Conservation (phyloP, 2,329 filamentous ascomycete genomes). For the Emergomyces pasteurianus region DNA sequence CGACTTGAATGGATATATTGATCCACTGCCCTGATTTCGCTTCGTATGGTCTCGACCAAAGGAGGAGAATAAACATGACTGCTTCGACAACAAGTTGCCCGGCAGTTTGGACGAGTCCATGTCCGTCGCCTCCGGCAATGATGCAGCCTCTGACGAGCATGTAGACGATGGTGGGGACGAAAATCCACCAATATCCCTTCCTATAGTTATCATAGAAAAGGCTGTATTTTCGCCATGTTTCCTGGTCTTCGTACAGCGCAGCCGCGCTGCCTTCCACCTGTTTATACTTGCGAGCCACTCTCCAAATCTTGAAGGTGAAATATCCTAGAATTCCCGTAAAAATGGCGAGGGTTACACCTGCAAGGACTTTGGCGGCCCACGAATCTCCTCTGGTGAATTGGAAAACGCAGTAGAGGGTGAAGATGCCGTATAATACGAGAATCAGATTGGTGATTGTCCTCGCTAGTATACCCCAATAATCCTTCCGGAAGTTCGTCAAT, state of each 20-base stretch:
- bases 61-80: conserved; percentile 62
- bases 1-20: conserved; percentile 82
- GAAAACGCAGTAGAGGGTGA: conserved; percentile 92
- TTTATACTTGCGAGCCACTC: conserved; percentile 61
- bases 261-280: conserved; percentile 59
- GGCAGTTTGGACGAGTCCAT: conserved; percentile 69
- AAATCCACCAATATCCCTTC: conserved; percentile 93
- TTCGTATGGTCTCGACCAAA: conserved; percentile 80
- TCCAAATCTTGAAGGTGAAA: conserved; percentile 76
- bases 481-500: conserved; percentile 75
- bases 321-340: conserved; percentile 74
- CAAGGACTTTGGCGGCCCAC: conserved; percentile 78
- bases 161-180: conserved; percentile 79
- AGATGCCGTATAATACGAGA: conserved; percentile 81
- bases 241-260: conserved; percentile 75
- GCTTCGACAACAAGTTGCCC: conserved; percentile 72
- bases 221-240: conserved; percentile 88
- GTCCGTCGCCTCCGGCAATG: conserved; percentile 72
- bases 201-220: conserved; percentile 96
- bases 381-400: conserved; percentile 91
- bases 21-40: conserved; percentile 81
- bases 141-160: conserved; percentile 80
- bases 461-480: conserved; percentile 89
- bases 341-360: conserved; percentile 63
- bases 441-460: conserved; percentile 85